phyloP scores from a whole-genome alignment of 495 filamentous ascomycete genomes.

The Penicillium coffeae region DNA sequence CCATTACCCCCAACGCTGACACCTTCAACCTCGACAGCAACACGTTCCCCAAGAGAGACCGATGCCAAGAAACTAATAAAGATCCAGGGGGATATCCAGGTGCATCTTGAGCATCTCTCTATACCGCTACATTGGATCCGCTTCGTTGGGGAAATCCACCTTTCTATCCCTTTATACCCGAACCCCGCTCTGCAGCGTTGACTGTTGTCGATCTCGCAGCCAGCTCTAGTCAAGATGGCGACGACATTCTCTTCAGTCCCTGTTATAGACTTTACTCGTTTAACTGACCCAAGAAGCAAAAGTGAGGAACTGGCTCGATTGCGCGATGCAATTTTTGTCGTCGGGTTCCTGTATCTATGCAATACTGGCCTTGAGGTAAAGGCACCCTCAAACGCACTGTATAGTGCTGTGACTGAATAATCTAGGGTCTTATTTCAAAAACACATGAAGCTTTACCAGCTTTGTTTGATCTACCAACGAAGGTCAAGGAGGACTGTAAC shows the following conservation, averaged over 20 bases:
- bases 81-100: too few species aligned
- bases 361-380: slow-evolving; percentile 72
- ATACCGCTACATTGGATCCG: too few species aligned
- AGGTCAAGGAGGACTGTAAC: slow-evolving; percentile 75
- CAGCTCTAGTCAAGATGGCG: slow-evolving; percentile 21
- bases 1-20: too few species aligned
- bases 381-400: slow-evolving; percentile 25
- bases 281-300: slow-evolving; percentile 65
- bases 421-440: slow-evolving; percentile 58
- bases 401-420: neutral
- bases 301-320: slow-evolving; percentile 65
- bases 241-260: slow-evolving; percentile 68
- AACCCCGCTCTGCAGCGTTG: too few species aligned
- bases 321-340: slow-evolving; percentile 76
- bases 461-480: slow-evolving; percentile 76
- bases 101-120: too few species aligned
- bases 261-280: slow-evolving; percentile 66
- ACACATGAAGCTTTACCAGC: slow-evolving; percentile 67
- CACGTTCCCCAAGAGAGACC: too few species aligned
- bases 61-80: too few species aligned
- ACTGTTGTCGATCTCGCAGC: too few species aligned
- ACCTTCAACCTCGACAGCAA: too few species aligned
- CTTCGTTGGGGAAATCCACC: too few species aligned
- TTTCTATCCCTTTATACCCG: too few species aligned
- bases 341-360: slow-evolving; percentile 87